These are phyloP conservation scores for Tricholoma bakamatsutake DNA, from an alignment of 768 basidiomycete species.

Conservation along the genomic window DNA sequence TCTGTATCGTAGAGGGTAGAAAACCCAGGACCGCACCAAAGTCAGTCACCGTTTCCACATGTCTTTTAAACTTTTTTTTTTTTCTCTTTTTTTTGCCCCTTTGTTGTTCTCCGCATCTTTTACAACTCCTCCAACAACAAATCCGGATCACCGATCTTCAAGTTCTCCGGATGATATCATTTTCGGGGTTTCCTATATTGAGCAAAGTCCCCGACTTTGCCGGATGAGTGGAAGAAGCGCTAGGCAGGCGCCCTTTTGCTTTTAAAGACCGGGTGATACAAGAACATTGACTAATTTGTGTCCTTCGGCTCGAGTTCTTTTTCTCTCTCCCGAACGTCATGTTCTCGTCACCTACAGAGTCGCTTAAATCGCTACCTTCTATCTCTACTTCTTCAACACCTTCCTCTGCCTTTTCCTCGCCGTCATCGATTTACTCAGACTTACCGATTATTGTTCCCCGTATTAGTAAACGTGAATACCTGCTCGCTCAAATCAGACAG, in stretches of 20 bases:
- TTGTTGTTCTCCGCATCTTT: conserved; percentile 5
- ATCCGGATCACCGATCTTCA: conserved; percentile 11
- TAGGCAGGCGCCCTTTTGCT: conserved; percentile 4
- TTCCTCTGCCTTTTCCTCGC: conserved; percentile 21
- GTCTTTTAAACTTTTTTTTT: conserved; percentile 15
- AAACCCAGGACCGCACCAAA: conserved; percentile 76
- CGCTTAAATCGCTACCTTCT: conserved; percentile 15
- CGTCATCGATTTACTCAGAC: conserved; percentile 29
- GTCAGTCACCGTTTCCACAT: conserved; percentile 42
- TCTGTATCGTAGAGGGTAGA: conserved; percentile 79
- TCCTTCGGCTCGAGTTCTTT: neutral
- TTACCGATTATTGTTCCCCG: conserved; percentile 31
- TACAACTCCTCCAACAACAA: neutral
- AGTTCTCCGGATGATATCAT: conserved; percentile 7
- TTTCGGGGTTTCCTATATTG: conserved; percentile 9
- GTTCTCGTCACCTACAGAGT: conserved; percentile 18
- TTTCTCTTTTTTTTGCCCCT: conserved; percentile 15
- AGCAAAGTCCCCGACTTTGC: conserved; percentile 4
- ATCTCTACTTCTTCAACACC: conserved; percentile 18
- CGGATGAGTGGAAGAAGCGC: conserved; percentile 4
- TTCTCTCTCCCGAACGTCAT: conserved; percentile 1
- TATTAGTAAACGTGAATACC: conserved; percentile 77
- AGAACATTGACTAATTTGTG: neutral
- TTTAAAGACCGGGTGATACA: conserved; percentile 6
- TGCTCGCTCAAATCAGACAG: conserved; percentile 80